Evolutionary conservation across 1,139 yeast genomes (phyloP).

Genomic region (Ashbya aceris): DNA sequence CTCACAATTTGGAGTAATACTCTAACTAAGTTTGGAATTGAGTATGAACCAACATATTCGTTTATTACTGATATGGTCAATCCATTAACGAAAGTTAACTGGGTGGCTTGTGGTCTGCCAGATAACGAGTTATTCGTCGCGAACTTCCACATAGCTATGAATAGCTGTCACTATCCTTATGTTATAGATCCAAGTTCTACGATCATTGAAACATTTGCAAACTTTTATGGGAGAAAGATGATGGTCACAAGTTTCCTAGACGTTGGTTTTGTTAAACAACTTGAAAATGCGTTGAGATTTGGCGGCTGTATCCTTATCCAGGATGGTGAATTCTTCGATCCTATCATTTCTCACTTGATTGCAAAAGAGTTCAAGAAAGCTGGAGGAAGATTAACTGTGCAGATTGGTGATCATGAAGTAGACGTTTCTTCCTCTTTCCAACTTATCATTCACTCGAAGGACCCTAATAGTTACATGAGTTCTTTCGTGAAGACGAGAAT

Average conservation of each 20-base stretch:
- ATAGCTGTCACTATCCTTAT: conserved; percentile 38
- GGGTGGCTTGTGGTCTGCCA: conserved; percentile 48
- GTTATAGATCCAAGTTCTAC: conserved; percentile 67
- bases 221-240: conserved; percentile 33
- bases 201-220: conserved; percentile 36
- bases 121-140: conserved; percentile 54
- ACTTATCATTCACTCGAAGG: conserved; percentile 53
- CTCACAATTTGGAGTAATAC: conserved; percentile 35
- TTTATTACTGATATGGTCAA: conserved; percentile 35
- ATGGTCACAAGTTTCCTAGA: conserved; percentile 64
- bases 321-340: conserved; percentile 77
- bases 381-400: conserved; percentile 63
- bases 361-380: conserved; percentile 50
- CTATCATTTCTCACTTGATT: conserved; percentile 55
- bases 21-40: conserved; percentile 35
- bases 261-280: conserved; percentile 53
- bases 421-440: conserved; percentile 61
- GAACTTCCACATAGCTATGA: conserved; percentile 48
- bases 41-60: conserved; percentile 34
- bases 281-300: conserved; percentile 76
- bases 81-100: conserved; percentile 36
- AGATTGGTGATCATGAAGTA: conserved; percentile 52
- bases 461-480: conserved; percentile 40
- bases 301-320: conserved; percentile 67
- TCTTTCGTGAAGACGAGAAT: conserved; percentile 56